Evolutionary conservation across 257 asterid species (phyloP), one percentile per base, ranked within the genome.

Genomic region (Vinca minor): DNA sequence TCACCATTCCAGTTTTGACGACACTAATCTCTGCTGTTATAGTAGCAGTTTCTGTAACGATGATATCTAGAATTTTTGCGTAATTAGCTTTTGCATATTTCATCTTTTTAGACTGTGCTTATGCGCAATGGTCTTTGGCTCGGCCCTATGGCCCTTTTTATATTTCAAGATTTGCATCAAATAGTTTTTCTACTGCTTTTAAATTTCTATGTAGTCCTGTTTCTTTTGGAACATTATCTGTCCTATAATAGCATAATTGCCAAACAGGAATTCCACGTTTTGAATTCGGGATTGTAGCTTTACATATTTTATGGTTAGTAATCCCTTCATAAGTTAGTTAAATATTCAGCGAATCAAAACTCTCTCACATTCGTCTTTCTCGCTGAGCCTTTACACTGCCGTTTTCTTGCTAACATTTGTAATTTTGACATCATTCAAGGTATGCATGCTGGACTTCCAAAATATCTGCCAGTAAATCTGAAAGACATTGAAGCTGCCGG

Each of bases 381-480:
- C 35, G 4, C 29, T 46, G 44, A 29, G 13, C 18, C 44, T 63
- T 35, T 9, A 1, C 26, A 49, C 17, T 46, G 45, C 35, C 23
- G 45, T 36, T 57, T 34, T 34, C 55, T 34, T 52, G 14, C 54
- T 59, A 36, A 41, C 4, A 8, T 53, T 17, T 42, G 34, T 58
- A 25, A 4, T 18, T 45, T 63, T 59, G 17, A 26, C 42, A 12
- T 68, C 6, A 23, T 31, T 47, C 39, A 68, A 89, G 99, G 99
- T 69, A 93, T 93, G 99, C 78, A 58, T 18, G 89, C 96, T 68
- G 99, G 99, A 84, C 70, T 86, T 56, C 94, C 95, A 44, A 89
- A 89, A 83, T 90, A 85, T 66, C 83, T 93, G 36, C 96, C 96
- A 0, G 92, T 89, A 60, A 89, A 89, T 86, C 77, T 93, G 79